Percentiles rank a stretch among this genome's conserved stretches.
Evolutionary conservation across 1,284 basidiomycete genomes (phyloP).

Genomic region (Puccinia hordei): DNA sequence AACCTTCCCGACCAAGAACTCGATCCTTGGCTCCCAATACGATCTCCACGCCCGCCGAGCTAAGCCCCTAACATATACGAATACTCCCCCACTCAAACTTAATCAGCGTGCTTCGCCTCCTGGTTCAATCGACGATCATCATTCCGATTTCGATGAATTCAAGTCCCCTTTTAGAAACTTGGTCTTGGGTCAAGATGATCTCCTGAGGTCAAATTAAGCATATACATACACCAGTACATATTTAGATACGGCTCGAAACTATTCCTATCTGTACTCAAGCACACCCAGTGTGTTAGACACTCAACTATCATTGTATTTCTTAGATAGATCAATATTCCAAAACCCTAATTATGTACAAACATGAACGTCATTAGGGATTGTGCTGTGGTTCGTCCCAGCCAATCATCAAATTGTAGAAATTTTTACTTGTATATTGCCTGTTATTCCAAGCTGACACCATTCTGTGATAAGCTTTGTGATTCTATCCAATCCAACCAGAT

Average conservation of each 20-base stretch:
- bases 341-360: no score
- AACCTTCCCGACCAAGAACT: constrained; percentile 24
- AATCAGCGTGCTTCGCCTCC: background rate
- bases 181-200: constrained; percentile 10
- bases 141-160: constrained; percentile 5
- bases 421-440: no score
- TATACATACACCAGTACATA: background rate
- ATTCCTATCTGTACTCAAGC: background rate
- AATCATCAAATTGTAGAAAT: no score
- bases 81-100: background rate
- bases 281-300: no score
- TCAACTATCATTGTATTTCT: no score
- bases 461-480: no score
- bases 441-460: no score
- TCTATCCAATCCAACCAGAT: no score
- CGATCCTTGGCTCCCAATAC: background rate
- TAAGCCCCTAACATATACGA: background rate
- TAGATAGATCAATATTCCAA: no score
- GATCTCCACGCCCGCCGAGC: background rate
- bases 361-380: no score
- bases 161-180: constrained; percentile 26
- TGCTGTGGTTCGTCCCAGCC: no score
- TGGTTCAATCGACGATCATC: background rate
- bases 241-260: background rate
- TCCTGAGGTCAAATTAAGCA: constrained; percentile 5